Evolutionary conservation across 202 grass and related monocot genomes (phyloP), one percentile per base, ranked within the genome.

Genomic region (Brachypodium distachyon): DNA sequence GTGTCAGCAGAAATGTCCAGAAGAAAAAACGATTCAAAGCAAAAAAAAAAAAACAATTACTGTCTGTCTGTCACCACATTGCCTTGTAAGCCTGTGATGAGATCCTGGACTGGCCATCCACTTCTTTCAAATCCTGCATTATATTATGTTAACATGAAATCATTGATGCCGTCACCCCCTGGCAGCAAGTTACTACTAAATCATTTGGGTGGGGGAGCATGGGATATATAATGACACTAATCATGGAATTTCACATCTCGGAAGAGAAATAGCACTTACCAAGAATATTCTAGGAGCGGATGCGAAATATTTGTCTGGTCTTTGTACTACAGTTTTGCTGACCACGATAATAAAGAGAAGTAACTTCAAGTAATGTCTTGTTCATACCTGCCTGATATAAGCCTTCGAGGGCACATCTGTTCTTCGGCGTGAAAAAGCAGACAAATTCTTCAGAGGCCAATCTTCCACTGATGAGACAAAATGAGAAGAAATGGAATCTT

Each of bases 381-480:
- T 74, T 54, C 42, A 79, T 68, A 79, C 46, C 41, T 32, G 54
- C 44, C 69, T 74, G 54, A 53, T 75, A 73, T 83, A 46, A 64
- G 60, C 61, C 10, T 29, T 32, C 16, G 62, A 22, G 18, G 37
- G 53, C 18, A 5, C 38, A n/a, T 29, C 10, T n/a, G 1, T 43
- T 38, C 38, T 78, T 61, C 18, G 22, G 51, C 41, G 5, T 7
- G 0, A 51, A 75, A 81, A 75, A 81, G 64, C 27, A 12, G 26
- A 27, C 76, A 81, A 66, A 77, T 51, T 68, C 55, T 72, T 76
- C 70, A 26, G n/a, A 66, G 44, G 46, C 55, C 26, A 18, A 41
- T 61, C 66, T 78, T 82, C 78, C 47, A 64, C 79, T 36, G 26
- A 77, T 77, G 56, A 86, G 83, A 92, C 83, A 89, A 89, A 86